These are phyloP conservation scores for Penicillium odoratum DNA, from an alignment of 495 filamentous ascomycete genomes.

Conservation along the genomic window DNA sequence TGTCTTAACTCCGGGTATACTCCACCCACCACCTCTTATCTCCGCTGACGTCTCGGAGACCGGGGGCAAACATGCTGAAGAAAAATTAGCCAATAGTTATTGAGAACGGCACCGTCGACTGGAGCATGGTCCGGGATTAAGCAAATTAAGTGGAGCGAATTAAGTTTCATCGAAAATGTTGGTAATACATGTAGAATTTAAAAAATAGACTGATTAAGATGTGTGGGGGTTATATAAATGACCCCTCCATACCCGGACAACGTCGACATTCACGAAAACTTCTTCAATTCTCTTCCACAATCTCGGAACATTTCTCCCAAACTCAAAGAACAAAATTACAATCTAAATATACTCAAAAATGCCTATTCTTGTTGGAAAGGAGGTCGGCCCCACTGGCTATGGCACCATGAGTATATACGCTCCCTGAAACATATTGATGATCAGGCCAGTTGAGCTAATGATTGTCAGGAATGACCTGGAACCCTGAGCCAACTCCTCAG, in stretches of 20 bases:
- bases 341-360: slow-evolving; percentile 19
- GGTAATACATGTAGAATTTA: too few species aligned
- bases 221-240: not conserved
- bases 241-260: not conserved
- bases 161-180: not conserved
- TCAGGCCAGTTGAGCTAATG: not conserved
- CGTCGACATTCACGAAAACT: not conserved
- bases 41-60: slow-evolving; percentile 8
- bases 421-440: too few species aligned
- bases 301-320: not conserved
- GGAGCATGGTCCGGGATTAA: not conserved
- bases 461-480: slow-evolving; percentile 69
- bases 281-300: not conserved
- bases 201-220: not conserved
- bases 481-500: slow-evolving; percentile 53
- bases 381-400: slow-evolving; percentile 48
- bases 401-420: slow-evolving; percentile 44
- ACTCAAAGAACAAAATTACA: not conserved
- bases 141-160: not conserved
- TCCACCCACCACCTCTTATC: not conserved
- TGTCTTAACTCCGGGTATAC: not conserved
- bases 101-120: not conserved
- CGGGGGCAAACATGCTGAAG: slow-evolving; percentile 3
- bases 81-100: not conserved
- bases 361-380: slow-evolving; percentile 43